Evolutionary conservation across 2,329 filamentous ascomycete species (phyloP), one percentile per base, ranked within the genome.

Genomic region (Hypoxylon sp.): DNA sequence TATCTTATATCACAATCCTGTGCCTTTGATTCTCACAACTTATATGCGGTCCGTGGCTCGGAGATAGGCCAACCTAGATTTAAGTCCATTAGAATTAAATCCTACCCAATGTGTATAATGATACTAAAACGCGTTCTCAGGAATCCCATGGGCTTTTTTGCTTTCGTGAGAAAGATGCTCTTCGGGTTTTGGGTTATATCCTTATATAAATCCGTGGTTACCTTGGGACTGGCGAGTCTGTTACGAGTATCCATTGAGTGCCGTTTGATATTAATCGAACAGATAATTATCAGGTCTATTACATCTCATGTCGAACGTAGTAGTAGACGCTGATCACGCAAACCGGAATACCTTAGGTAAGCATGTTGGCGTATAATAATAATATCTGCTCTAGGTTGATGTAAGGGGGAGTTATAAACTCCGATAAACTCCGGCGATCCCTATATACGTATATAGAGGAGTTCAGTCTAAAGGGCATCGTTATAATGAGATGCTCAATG

Each of bases 21-120:
- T 31, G 13, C 10, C 22, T 37, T 19, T 14, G 19, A 33, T 29
- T 22, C 17, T 22, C n/a, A 33, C 8, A 6, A 3, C n/a, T 33
- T 47, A 47, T 17, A 35, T 44, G 17, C 5, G 19, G 0, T 50
- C 22, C 11, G 31, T 22, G 19, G 13, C 29, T 39, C 55, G 55
- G 55, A 26, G 44, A 59, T 59, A 37, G 19, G 55, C 17, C 42
- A 33, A n/a, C 33, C 50, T 37, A 29, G 26, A 37, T 44, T 50
- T 59, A 59, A 39, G 17, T 11, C 17, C 29, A 29, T 33, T 19
- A 19, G 29, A 24, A 8, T 31, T 31, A 9, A 31, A 31, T 31
- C 6, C 29, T 22, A 44, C 22, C 13, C 17, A 17, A 17, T 8
- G 9, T 44, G 22, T 8, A 10, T 22, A 11, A 44, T 19, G 19